Evolutionary conservation across 495 filamentous ascomycete genomes (phyloP).

Genomic region (Aspergillus leporis): DNA sequence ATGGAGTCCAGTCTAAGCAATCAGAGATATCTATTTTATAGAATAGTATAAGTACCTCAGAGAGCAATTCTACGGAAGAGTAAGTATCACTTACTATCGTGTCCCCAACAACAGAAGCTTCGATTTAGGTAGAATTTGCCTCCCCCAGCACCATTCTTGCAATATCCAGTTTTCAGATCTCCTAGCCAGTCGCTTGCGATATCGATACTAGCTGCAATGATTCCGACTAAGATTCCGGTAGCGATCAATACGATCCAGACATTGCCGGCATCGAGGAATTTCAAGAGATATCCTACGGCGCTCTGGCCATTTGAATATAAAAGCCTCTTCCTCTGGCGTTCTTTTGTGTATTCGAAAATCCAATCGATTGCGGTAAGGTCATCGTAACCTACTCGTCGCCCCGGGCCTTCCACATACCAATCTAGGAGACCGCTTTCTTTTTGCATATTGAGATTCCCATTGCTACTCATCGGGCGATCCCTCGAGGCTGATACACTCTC

Average conservation of each 20-base stretch:
- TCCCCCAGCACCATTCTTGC: conserved; percentile 68
- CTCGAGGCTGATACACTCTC: conserved; percentile 10
- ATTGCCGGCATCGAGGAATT: conserved; percentile 79
- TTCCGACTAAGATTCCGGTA: conserved; percentile 76
- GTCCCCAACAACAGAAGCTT: conserved; percentile 89
- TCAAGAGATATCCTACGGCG: conserved; percentile 68
- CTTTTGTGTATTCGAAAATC: conserved; percentile 99
- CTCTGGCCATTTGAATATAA: conserved; percentile 70
- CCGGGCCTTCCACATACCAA: conserved; percentile 91
- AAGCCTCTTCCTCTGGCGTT: conserved; percentile 79
- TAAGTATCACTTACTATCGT: conserved; percentile 58
- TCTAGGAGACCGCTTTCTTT: conserved; percentile 72
- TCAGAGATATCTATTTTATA: conserved; percentile 58
- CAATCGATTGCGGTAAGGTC: conserved; percentile 98
- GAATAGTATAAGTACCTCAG: neutral
- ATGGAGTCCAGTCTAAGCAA: conserved; percentile 82
- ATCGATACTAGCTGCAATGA: conserved; percentile 85
- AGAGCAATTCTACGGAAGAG: neutral
- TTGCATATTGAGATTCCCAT: conserved; percentile 40
- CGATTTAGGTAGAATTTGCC: conserved; percentile 88
- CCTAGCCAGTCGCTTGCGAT: conserved; percentile 93
- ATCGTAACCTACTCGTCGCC: conserved; percentile 89
- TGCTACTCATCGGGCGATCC: conserved; percentile 28
- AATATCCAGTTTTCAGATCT: conserved; percentile 92
- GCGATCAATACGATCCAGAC: conserved; percentile 86